Base-by-base conservation (phyloP, 2,329 filamentous ascomycete species). In the Ascochyta fabae region DNA sequence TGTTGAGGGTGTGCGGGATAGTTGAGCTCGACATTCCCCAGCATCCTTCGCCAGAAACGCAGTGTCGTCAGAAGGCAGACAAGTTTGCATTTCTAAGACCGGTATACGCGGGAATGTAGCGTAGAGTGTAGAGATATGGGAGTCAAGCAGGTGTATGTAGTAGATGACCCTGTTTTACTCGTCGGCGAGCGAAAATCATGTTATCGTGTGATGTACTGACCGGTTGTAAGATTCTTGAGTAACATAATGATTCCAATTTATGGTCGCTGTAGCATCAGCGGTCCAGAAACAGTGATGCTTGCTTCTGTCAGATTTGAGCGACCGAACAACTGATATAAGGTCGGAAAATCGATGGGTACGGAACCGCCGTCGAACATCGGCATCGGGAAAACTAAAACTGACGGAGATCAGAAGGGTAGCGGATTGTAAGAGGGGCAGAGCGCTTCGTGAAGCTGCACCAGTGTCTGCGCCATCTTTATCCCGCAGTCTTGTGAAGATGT, bases 61-160 rank as follows among this genome's bases (percentile, higher is more conserved):
- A 15, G n/a, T 27, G 8, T 53, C 50, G 7, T 53, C 16, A 13
- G 42, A 46, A 24, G 50, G 50, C 29, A 53, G 22, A 36, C 9
- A 27, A 16, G 29, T 29, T 16, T 36, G 39, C 50, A 53, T 53
- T 23, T 53, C 50, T 22, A 38, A 13, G 6, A 53, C 23, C 2
- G 50, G 29, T n/a, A 53, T 35, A 6, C 43, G 42, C 1, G 50
- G 50, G 3, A 42, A 23, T 7, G 23, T 46, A 6, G 43, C 43
- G 19, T 42, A 45, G 1, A 42, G 29, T 8, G 26, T 35, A n/a
- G 50, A 47, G 19, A 47, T 36, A 23, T 53, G 50, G 13, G 35
- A 47, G 10, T 53, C 50, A 6, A 53, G 38, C n/a, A 53, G 15
- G 16, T 53, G 47, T 26, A 35, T 35, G 12, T 53, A 53, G 10